Evolutionary conservation across 805 yeast genomes (phyloP), one percentile per base, ranked within the genome.

Genomic region (Kodamaea neixiangensis): DNA sequence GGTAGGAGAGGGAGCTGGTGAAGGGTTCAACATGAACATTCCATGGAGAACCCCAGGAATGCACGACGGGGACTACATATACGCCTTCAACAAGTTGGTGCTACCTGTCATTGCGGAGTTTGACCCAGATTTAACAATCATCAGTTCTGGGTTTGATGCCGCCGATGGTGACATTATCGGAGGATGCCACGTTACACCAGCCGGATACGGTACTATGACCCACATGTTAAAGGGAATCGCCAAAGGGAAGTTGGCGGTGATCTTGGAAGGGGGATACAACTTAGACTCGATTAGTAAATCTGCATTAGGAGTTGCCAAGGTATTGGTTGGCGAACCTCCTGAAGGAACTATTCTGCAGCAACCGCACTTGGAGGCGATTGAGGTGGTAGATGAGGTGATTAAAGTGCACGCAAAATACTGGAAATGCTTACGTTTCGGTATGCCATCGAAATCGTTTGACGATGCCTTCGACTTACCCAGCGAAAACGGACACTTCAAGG

Each of bases 161-260:
- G 99, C 99, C 1, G 97, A 89, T 61, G 98, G 98, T 53, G 99
- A 94, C 68, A 86, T 90, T 52, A 89, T 94, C 55, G 99, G 99
- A 9, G 96, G 93, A 44, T 94, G 97, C 67, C 96, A 89, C 65
- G 96, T 94, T 1, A 80, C 97, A 0, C 99, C 99, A 1, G 87
- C 91, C 35, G 97, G 97, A 11, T 94, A 94, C 66, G 97, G 97
- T 7, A 92, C 91, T 56, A 91, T 94, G 97, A 89, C 97, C 3
- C 96, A 91, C 63, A 78, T 85, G 84, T 75, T 94, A 56, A 92
- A 92, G 68, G 82, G 89, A 37, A 71, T 94, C 41, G 97, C 97
- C 2, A 81, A 80, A 59, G 99, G 99, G 2, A 89, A 88, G 58
- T 64, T 94, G 43, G 88, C 96, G 44, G 97, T 91, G 4, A 87